Percentiles rank a stretch among this genome's conserved stretches.
Conservation (phyloP, 1,284 basidiomycete species). For the Trametes pubescens region DNA sequence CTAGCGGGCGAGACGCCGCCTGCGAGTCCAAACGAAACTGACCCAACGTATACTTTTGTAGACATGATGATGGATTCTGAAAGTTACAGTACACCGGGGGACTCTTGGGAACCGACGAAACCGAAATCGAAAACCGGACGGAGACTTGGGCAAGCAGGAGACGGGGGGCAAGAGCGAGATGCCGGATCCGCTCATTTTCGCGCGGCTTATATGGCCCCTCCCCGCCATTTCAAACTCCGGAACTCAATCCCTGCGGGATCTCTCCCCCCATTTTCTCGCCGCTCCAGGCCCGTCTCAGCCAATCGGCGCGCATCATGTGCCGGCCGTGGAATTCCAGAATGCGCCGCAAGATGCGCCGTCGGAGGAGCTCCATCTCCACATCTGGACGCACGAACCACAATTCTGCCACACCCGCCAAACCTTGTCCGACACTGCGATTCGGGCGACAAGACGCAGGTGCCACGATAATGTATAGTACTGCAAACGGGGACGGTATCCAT, state of each 20-base stretch:
- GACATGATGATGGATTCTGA: slow-evolving; percentile 59
- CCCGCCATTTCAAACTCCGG: slow-evolving; percentile 42
- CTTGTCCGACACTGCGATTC: slow-evolving; percentile 11
- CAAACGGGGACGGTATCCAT: slow-evolving; percentile 7
- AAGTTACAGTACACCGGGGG: slow-evolving; percentile 54
- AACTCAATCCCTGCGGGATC: slow-evolving; percentile 34
- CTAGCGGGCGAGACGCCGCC: slow-evolving; percentile 27
- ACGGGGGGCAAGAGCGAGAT: slow-evolving; percentile 41
- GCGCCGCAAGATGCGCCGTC: slow-evolving; percentile 2
- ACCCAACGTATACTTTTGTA: slow-evolving; percentile 88
- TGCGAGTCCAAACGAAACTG: slow-evolving; percentile 52
- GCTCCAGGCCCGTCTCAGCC: slow-evolving; percentile 29
- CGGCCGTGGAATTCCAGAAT: slow-evolving; percentile 22
- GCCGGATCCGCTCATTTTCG: slow-evolving; percentile 35
- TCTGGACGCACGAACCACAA: slow-evolving; percentile 25
- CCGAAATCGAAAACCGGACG: slow-evolving; percentile 44
- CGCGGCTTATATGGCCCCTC: slow-evolving; percentile 57
- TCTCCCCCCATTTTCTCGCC: slow-evolving; percentile 30
- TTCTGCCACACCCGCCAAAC: slow-evolving; percentile 20
- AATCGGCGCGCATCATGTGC: slow-evolving; percentile 27
- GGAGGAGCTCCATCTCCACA: slow-evolving; percentile 15
- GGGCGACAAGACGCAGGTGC: slow-evolving; percentile 2
- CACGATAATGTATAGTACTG: background rate
- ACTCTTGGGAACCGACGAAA: slow-evolving; percentile 59
- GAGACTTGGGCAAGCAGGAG: slow-evolving; percentile 40